phyloP scores from a whole-genome alignment of 352 stramenopile genomes.

The Paralagenidium karlingii region DNA sequence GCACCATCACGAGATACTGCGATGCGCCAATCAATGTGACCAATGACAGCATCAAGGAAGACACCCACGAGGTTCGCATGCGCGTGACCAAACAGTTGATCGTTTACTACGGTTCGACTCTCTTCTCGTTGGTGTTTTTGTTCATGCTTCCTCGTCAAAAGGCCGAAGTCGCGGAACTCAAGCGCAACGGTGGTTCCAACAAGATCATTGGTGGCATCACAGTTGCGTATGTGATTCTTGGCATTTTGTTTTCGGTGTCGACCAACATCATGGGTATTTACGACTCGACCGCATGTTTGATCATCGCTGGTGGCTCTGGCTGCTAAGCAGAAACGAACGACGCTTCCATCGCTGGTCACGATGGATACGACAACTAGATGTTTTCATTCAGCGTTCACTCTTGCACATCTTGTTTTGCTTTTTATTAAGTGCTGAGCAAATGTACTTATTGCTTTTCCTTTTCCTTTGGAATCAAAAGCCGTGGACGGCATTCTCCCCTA shows the following conservation, averaged over 20 bases:
- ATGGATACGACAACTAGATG: too few species aligned
- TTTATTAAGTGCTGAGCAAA: too few species aligned
- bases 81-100: conserved; percentile 17
- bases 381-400: too few species aligned
- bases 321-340: too few species aligned
- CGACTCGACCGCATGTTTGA: conserved; percentile 15
- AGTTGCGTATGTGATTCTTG: conserved; percentile 23
- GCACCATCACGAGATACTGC: conserved; percentile 6
- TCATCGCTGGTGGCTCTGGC: conserved; percentile 19
- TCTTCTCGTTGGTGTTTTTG: conserved; percentile 6
- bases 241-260: conserved; percentile 28
- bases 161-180: conserved; percentile 7
- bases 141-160: conserved; percentile 12
- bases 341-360: too few species aligned
- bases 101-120: conserved; percentile 7
- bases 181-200: conserved; percentile 5
- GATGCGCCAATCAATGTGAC: conserved; percentile 3
- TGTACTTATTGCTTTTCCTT: too few species aligned
- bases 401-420: too few species aligned
- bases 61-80: conserved; percentile 9
- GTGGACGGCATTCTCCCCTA: too few species aligned
- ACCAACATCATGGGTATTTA: conserved; percentile 11
- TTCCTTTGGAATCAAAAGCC: too few species aligned
- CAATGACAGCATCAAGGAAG: conserved; percentile 3
- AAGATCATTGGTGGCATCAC: conserved; percentile 15